These are phyloP conservation scores for Mimosa pudica DNA, from an alignment of 306 rosid genomes.

Conservation along the genomic window DNA sequence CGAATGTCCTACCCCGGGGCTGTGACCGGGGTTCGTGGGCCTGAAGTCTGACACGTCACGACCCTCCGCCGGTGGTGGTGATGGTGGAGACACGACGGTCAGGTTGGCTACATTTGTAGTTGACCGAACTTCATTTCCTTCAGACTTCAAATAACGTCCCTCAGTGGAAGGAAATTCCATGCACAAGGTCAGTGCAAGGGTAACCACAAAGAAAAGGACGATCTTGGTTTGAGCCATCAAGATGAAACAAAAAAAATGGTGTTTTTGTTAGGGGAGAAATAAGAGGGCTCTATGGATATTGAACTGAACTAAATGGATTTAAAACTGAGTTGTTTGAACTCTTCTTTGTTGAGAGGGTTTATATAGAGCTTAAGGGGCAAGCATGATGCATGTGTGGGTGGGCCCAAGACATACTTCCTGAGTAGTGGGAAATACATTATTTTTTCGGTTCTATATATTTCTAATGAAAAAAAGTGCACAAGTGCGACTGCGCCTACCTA, in stretches of 20 bases:
- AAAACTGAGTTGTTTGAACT: conserved; percentile 19
- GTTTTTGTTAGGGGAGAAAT: neutral
- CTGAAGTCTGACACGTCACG: conserved; percentile 46
- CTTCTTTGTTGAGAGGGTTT: neutral
- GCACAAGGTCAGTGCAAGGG: conserved; percentile 36
- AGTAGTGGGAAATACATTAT: conserved; percentile 2
- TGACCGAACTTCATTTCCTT: neutral
- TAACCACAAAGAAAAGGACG: conserved; percentile 16
- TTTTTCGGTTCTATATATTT: conserved; percentile 5
- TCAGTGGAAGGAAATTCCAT: conserved; percentile 19
- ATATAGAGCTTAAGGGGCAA: conserved; percentile 34
- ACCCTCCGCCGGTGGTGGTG: conserved; percentile 23
- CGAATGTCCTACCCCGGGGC: conserved; percentile 75
- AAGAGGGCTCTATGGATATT: neutral
- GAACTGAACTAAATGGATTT: conserved; percentile 7
- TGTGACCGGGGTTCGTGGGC: conserved; percentile 79
- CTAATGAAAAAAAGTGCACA: neutral
- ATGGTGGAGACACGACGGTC: conserved; percentile 34
- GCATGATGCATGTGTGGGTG: neutral
- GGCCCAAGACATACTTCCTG: neutral
- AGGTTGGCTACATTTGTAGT: neutral
- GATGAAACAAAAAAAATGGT: neutral
- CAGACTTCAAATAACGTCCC: conserved; percentile 45
- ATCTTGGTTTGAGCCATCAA: conserved; percentile 43
- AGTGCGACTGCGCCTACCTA: conserved; percentile 31